phyloP scores from a whole-genome alignment of 768 basidiomycete species.

The Termitomyces sp. region DNA sequence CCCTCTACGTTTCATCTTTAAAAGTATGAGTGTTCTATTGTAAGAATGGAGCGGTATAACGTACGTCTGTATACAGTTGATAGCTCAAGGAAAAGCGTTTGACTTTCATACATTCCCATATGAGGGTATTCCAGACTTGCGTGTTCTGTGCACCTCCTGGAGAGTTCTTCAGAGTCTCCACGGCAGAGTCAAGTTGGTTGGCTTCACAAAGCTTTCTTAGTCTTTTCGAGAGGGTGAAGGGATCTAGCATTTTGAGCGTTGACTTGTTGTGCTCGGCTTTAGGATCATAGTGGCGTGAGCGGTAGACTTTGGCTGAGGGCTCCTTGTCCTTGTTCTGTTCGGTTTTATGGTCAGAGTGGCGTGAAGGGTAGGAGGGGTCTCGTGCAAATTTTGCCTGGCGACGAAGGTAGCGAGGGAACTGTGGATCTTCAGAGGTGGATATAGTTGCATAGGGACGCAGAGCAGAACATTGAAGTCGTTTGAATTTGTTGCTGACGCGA shows the following conservation, averaged over 20 bases:
- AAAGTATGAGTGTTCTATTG: not conserved
- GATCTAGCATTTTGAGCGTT: constrained; percentile 43
- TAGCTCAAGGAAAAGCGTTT: constrained; percentile 55
- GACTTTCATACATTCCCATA: constrained; percentile 56
- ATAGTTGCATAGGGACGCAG: constrained; percentile 3
- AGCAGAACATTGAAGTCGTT: not conserved
- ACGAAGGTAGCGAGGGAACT: constrained; percentile 25
- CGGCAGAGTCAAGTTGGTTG: constrained; percentile 56
- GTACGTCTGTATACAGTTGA: constrained; percentile 64
- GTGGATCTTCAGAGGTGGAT: not conserved
- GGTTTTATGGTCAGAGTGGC: constrained; percentile 28
- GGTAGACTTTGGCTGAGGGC: constrained; percentile 16
- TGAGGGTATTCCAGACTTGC: constrained; percentile 75
- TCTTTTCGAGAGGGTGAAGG: constrained; percentile 55
- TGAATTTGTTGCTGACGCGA: not conserved
- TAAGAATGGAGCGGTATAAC: constrained; percentile 5
- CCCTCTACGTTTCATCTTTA: constrained; percentile 83
- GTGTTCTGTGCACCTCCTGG: constrained; percentile 73
- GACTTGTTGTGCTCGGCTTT: constrained; percentile 18
- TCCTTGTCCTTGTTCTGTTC: constrained; percentile 18
- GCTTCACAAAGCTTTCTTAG: constrained; percentile 51
- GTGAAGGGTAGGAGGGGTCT: constrained; percentile 25
- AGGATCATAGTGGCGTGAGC: constrained; percentile 37
- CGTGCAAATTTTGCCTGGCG: constrained; percentile 13
- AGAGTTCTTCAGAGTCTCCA: constrained; percentile 58